Evolutionary conservation across 2,329 filamentous ascomycete species (phyloP), one percentile per base, ranked within the genome.

Genomic region (Diaporthe amygdali): DNA sequence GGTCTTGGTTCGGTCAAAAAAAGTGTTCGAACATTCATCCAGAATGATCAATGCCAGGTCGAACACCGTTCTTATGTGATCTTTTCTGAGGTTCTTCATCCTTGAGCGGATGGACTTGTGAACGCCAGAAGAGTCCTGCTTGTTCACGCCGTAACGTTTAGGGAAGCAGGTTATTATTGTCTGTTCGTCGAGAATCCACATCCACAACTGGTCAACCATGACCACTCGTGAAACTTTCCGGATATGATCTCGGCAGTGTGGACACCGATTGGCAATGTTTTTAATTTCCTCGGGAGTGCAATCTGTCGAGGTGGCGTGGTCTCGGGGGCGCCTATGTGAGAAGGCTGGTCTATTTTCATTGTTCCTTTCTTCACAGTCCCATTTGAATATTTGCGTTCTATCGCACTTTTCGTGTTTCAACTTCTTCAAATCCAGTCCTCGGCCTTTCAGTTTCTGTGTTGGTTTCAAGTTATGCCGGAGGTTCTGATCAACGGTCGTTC

Each of bases 31-130:
- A 12, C 71, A 74, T n/a, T 76, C 75, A 3, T 71, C 56, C 0
- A 76, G 63, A 2, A 76, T 73, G 41, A 76, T 74, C 14, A 76
- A 59, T 2, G 74, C 75, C 14, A 76, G 17, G 30, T 76, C 74
- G 25, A 72, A 76, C 0, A 76, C 63, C 0, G 74, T 72, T 12
- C 70, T 54, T 12, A 76, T 71, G 22, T 74, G 74, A 15, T 74
- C 47, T n/a, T 66, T 68, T 3, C 61, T 71, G 14, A 71, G 64
- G 12, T 34, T 25, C 15, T 70, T 55, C 3, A 76, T 32, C 12
- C 72, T 69, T 1, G 20, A 37, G 0, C 76, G 69, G 8, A 77
- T 72, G 1, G 68, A 69, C 49, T 74, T 73, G 71, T 77, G 76
- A 15, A 76, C 72, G 1, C 74, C 76, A 4, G 72, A 72, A 2